Conservation (phyloP, 139 green algal species). For the Auxenochlorella pyrenoidosa region DNA sequence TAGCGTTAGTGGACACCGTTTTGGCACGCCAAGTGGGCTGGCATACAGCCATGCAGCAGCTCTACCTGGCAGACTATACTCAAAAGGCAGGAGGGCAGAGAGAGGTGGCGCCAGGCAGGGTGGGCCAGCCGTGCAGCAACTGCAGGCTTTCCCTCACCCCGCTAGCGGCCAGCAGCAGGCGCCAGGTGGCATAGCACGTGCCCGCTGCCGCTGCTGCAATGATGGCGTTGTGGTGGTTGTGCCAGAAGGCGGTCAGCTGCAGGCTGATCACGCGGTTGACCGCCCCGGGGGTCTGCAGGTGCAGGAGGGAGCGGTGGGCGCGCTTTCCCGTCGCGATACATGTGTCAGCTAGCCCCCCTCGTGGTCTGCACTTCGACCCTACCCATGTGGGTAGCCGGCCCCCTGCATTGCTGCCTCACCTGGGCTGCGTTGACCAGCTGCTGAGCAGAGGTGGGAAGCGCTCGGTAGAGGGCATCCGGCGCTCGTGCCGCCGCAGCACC, state of each 20-base stretch:
- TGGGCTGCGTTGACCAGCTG: slow-evolving; percentile 27
- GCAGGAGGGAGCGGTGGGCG: too few relatives aligned
- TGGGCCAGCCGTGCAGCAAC: too few relatives aligned
- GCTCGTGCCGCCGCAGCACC: background rate
- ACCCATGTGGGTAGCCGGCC: background rate
- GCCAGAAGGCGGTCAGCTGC: slow-evolving; percentile 72
- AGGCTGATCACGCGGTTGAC: slow-evolving; percentile 58
- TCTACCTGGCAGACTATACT: too few relatives aligned
- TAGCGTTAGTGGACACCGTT: too few relatives aligned
- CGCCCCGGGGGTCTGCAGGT: slow-evolving; percentile 29
- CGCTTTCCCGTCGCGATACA: too few relatives aligned
- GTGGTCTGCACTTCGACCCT: too few relatives aligned
- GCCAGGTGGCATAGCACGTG: slow-evolving; percentile 62
- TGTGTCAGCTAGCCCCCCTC: too few relatives aligned
- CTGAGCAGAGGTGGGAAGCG: slow-evolving; percentile 35
- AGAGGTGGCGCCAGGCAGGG: too few relatives aligned
- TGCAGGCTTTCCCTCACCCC: background rate
- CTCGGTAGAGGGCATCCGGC: background rate
- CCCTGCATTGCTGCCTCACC: background rate
- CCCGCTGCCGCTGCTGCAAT: slow-evolving; percentile 35
- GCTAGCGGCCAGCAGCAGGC: background rate
- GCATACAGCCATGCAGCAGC: too few relatives aligned
- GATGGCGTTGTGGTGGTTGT: slow-evolving; percentile 52
- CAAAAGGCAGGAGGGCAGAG: too few relatives aligned
- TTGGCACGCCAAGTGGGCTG: too few relatives aligned